Base-by-base conservation (phyloP, 148 eudicot species). In the Rhododendron vialii region DNA sequence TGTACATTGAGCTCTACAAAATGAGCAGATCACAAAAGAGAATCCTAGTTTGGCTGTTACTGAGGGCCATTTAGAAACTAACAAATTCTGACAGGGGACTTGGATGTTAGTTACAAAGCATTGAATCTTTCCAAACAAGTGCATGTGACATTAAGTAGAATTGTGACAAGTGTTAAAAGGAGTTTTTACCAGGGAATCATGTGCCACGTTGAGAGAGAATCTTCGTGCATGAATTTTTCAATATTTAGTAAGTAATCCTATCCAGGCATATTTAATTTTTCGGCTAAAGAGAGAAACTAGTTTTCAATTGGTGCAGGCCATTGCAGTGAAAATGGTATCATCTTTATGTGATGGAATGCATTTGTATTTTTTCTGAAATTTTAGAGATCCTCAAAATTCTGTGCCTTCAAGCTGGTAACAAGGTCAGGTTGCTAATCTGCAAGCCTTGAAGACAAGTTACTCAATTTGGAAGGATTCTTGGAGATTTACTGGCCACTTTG, bases 31-130 rank as follows among this genome's bases (percentile, higher is more conserved):
- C 38, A 69, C 18, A 4, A 28, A 28, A 28, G 35, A 53, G 83
- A 20, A 33, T 26, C 24, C 63, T 26, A 53, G 35, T 12, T 17
- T 80, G 61, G 35, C 14, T 28, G 1, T 80, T 80, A 51, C 61
- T 28, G 13, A 13, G 0, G 33, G 63, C 61, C 38, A 51, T 26
- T 26, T 80, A 33, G 24, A 50, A 18, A 80, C 61, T 1, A 14
- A 80, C 20, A 80, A 79, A 80, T 11, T n/a, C 38, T 12, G 63
- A 80, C 63, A 50, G 41, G 61, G 17, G 24, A 50, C 24, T 47
- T 55, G 67, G 65, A 81, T 36, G 47, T 9, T 38, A 28, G 22
- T 80, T 80, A 80, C 82, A 80, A 80, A 48, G 61, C 61, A 78
- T 33, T 15, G 61, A 80, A 80, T 55, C 61, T 28, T 50, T 80